Evolutionary conservation across 2,329 filamentous ascomycete species (phyloP), one percentile per base, ranked within the genome.

Genomic region (Herpotrichia juniperi): DNA sequence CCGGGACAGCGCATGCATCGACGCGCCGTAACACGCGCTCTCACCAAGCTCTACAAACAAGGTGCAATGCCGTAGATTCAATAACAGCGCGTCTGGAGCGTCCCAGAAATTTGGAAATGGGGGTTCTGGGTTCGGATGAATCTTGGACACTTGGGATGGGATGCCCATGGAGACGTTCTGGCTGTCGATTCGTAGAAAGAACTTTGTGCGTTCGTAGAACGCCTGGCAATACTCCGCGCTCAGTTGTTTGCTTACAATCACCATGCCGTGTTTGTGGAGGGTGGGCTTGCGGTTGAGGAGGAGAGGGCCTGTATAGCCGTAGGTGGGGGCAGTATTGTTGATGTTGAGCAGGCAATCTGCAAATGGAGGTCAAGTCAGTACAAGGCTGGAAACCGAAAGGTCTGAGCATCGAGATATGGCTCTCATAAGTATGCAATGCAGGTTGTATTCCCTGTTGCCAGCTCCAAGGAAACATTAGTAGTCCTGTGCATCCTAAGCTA

Each of bases 131-230:
- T 2, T 6, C 17, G 32, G 19, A 16, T 22, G 19, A 8, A 26
- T 12, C 10, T 11, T 45, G 22, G 10, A 14, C 17, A 5, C n/a
- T 43, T 8, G 30, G 22, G 26, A 3, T 4, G 50, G 55, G 1
- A 53, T 14, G 10, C 28, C 40, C 1, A 4, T 10, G 35, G 49
- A 50, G 1, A 47, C 53, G 30, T 62, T 62, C 10, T 21, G 11
- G 16, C 9, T 12, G 31, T 51, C 31, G 32, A 62, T 53, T 24
- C 49, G 48, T 8, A 62, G 50, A 52, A 61, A 62, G 56, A 62
- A 62, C 39, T 30, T 37, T 11, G 59, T 62, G 26, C 56, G 53
- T 21, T 59, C 53, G 50, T 59, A 62, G 48, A 48, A 62, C 8
- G 49, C 46, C 46, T 59, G 46, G 2, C 46, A 52, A 37, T 62